phyloP scores from a whole-genome alignment of 2,329 filamentous ascomycete genomes.

The Elsinoe necatrix region DNA sequence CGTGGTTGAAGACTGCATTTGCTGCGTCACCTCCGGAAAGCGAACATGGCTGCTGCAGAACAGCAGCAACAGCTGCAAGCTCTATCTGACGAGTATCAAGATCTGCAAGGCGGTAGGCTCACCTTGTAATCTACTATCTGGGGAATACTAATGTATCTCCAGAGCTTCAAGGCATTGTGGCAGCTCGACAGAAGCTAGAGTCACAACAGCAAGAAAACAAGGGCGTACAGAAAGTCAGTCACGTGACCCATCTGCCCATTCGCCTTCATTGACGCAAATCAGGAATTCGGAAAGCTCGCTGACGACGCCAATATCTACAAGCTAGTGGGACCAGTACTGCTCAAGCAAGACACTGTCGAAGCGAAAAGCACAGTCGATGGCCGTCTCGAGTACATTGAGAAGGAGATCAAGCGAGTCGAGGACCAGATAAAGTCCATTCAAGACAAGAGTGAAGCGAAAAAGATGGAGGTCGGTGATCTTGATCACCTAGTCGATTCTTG shows the following conservation, averaged over 20 bases:
- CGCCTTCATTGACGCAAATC: not conserved
- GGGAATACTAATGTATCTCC: not conserved
- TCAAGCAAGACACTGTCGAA: constrained; percentile 91
- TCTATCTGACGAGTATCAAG: constrained; percentile 80
- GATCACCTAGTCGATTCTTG: too few species aligned
- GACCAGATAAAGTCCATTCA: constrained; percentile 56
- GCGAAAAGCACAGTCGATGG: constrained; percentile 86
- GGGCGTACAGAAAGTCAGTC: constrained; percentile 66
- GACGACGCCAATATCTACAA: constrained; percentile 92
- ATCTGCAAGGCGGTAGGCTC: constrained; percentile 66
- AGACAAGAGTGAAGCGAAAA: constrained; percentile 56
- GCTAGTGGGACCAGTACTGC: constrained; percentile 78
- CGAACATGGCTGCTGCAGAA: constrained; percentile 37
- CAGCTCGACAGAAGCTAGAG: constrained; percentile 82
- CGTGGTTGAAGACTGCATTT: not conserved
- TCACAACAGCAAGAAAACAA: constrained; percentile 90
- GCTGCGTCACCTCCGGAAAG: not conserved
- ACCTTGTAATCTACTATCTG: too few species aligned
- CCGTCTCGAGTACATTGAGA: constrained; percentile 81
- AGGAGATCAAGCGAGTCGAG: constrained; percentile 73
- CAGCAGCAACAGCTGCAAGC: constrained; percentile 69
- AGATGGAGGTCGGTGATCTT: constrained; percentile 50
- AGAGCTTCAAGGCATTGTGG: constrained; percentile 73
- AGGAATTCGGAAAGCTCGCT: constrained; percentile 75
- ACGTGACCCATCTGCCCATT: not conserved